These are phyloP conservation scores for Chaetomiaceae sp. DNA, from an alignment of 2,329 filamentous ascomycete genomes.

Conservation along the genomic window DNA sequence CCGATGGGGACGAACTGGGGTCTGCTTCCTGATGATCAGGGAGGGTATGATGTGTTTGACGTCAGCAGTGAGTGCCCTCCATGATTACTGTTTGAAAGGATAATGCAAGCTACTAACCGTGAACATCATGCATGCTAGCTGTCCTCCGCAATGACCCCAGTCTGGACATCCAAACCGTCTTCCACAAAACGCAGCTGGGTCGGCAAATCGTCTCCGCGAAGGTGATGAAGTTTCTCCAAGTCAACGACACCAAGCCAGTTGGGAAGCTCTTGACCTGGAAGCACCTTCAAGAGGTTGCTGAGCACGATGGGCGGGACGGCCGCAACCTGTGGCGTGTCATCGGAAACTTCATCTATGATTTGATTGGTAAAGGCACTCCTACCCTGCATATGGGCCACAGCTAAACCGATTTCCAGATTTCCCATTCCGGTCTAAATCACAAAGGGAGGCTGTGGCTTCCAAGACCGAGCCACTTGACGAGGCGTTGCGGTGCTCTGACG, in stretches of 20 bases:
- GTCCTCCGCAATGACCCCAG: not conserved
- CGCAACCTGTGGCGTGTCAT: slow-evolving; percentile 5
- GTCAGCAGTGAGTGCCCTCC: not conserved
- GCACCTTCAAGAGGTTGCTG: slow-evolving; percentile 1
- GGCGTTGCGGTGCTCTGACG: not conserved
- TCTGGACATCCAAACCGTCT: not conserved
- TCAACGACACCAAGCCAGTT: not conserved
- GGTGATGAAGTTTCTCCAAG: not conserved
- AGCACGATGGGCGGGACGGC: slow-evolving; percentile 9
- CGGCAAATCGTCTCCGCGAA: not conserved
- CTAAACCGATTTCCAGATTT: not conserved
- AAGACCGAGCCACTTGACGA: not conserved
- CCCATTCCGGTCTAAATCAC: not conserved
- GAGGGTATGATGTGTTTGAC: slow-evolving; percentile 8
- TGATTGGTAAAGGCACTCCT: not conserved
- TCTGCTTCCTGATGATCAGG: not conserved
- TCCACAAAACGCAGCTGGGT: not conserved
- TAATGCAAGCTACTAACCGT: not conserved
- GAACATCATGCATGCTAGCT: not conserved
- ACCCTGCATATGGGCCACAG: not conserved
- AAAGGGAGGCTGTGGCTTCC: not conserved
- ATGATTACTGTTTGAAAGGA: not conserved
- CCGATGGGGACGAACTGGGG: not conserved
- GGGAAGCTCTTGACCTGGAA: slow-evolving; percentile 8
- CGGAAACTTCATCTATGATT: slow-evolving; percentile 7